Conservation (phyloP, 805 yeast species). For the Jamesozyma gamospora region DNA sequence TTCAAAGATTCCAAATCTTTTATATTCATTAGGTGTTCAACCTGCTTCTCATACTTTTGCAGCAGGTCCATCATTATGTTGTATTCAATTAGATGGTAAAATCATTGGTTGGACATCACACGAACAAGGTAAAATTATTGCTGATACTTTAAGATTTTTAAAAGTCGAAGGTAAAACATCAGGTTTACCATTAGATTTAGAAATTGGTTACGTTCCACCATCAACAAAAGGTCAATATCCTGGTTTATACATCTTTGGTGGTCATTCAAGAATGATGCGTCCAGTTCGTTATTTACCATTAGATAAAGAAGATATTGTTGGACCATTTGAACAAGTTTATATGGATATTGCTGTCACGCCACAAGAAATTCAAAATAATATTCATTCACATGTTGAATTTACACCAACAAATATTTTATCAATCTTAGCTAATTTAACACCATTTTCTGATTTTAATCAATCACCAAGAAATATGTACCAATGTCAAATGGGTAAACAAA, state of each 20-base stretch:
- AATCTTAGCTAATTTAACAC: conserved; percentile 92
- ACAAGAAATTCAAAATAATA: conserved; percentile 68
- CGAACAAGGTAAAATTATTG: conserved; percentile 73
- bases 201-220: conserved; percentile 95
- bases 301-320: conserved; percentile 75
- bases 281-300: conserved; percentile 88
- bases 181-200: conserved; percentile 76
- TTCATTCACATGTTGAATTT: conserved; percentile 88
- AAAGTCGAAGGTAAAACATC: conserved; percentile 67
- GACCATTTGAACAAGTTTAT: conserved; percentile 97
- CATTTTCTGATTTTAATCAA: conserved; percentile 96
- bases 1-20: conserved; percentile 53
- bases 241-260: conserved; percentile 84
- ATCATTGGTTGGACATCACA: conserved; percentile 93
- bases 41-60: conserved; percentile 63
- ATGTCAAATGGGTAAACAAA: conserved; percentile 99
- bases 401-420: conserved; percentile 92
- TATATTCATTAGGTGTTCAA: conserved; percentile 67
- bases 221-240: conserved; percentile 94
- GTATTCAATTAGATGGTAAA: conserved; percentile 89
- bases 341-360: conserved; percentile 94
- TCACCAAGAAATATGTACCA: conserved; percentile 99
- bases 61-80: conserved; percentile 80
- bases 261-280: conserved; percentile 89
- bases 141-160: conserved; percentile 87